phyloP scores from a whole-genome alignment of 192 early-diverging fungal genomes.

The Funneliformis mosseae region DNA sequence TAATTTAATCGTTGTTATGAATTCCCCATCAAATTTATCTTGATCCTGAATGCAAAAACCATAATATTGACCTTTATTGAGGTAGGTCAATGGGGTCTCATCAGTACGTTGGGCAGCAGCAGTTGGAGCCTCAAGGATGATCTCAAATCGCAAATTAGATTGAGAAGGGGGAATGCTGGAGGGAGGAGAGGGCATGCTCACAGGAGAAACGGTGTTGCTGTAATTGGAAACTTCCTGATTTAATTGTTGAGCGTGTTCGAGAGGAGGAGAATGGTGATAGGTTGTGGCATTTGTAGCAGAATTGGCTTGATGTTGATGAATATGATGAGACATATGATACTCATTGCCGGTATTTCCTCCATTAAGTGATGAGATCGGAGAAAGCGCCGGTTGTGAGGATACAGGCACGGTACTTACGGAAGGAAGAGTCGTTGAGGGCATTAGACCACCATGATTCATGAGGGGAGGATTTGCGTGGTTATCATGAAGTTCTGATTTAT shows the following conservation, averaged over 20 bases:
- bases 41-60: conserved; percentile 55
- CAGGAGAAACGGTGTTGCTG: background rate
- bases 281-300: background rate
- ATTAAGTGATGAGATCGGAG: conserved; percentile 28
- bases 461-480: conserved; percentile 1
- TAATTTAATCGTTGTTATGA: conserved; percentile 59
- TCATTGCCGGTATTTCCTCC: conserved; percentile 25
- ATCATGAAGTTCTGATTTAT: conserved; percentile 22
- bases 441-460: conserved; percentile 31
- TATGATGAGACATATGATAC: conserved; percentile 34
- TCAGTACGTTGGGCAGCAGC: conserved; percentile 55
- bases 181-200: conserved; percentile 30
- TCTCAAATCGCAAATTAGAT: conserved; percentile 39
- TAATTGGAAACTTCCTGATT: conserved; percentile 33
- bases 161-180: conserved; percentile 23
- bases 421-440: conserved; percentile 14
- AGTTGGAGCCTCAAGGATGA: conserved; percentile 52
- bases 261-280: conserved; percentile 30
- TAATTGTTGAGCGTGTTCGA: conserved; percentile 27
- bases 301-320: conserved; percentile 9
- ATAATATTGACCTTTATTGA: conserved; percentile 75
- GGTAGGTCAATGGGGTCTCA: conserved; percentile 66
- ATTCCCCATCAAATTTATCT: conserved; percentile 49
- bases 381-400: conserved; percentile 17
- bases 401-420: conserved; percentile 15